Evolutionary conservation across 192 early-diverging fungal species (phyloP).

Genomic region (Coemansia sp.): DNA sequence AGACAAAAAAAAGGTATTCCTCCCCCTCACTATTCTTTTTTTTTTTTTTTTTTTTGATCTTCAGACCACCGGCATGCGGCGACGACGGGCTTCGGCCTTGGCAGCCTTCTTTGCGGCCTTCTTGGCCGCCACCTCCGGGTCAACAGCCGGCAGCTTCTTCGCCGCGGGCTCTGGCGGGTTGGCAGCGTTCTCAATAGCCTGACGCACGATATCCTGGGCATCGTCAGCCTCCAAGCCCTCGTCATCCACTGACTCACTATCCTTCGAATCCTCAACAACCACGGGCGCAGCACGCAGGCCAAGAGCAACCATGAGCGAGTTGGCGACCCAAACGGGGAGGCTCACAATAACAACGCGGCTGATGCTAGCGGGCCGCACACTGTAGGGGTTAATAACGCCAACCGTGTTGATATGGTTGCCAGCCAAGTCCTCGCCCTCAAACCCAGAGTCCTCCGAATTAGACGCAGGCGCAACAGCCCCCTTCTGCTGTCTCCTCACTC

Average conservation of each 20-base stretch:
- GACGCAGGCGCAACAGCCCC: neutral
- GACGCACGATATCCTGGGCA: conserved; percentile 5
- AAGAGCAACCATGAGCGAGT: conserved; percentile 10
- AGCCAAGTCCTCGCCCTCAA: conserved; percentile 35
- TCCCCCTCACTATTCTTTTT: too few species aligned
- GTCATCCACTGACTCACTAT: neutral
- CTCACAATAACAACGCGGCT: conserved; percentile 28
- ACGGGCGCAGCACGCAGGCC: conserved; percentile 1
- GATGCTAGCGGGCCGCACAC: conserved; percentile 38
- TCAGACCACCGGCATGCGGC: conserved; percentile 33
- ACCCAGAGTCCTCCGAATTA: conserved; percentile 37
- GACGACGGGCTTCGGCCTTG: conserved; percentile 46
- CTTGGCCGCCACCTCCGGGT: conserved; percentile 34
- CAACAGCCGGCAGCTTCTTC: neutral
- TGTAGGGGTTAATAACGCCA: conserved; percentile 51
- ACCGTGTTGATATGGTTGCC: conserved; percentile 34
- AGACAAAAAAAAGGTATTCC: neutral
- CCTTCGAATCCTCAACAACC: conserved; percentile 10
- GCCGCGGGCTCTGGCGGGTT: conserved; percentile 5
- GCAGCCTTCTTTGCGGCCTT: conserved; percentile 47
- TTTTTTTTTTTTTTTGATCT: too few species aligned
- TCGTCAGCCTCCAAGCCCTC: neutral
- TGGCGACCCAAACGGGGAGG: conserved; percentile 19
- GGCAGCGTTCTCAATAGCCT: conserved; percentile 14
- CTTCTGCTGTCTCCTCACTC: conserved; percentile 23